Base-by-base conservation (phyloP, 2,329 filamentous ascomycete species). In the Rhynchosporium graminicola region DNA sequence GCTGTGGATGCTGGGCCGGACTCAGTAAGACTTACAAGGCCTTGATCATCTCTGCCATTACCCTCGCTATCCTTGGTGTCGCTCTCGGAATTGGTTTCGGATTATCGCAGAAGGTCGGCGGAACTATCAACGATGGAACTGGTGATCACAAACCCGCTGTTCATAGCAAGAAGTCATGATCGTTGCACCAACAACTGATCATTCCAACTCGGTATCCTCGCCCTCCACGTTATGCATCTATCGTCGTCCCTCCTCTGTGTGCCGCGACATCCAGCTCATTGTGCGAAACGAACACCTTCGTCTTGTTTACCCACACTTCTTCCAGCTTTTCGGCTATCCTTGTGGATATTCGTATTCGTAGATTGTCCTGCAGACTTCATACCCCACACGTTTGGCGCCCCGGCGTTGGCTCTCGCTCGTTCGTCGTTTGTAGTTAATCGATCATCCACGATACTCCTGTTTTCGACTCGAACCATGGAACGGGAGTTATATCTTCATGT, bases 41-140 rank as follows among this genome's bases (percentile, higher is more conserved):
- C 52, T 46, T 64, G n/a, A 60, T 65, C 33, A 57, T 54, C 38
- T 58, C 54, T 15, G 13, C 62, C 6, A 57, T 67, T 45, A 42
- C 65, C 28, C 60, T 67, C 50, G 56, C 62, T 15, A 50, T 67
- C 50, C 31, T 67, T 3, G 66, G 63, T 6, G 43, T 62, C 15
- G 65, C 63, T 28, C 54, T 67, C 13, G 63, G 65, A 47, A 50
- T 67, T 48, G 65, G 65, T 3, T 65, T 67, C 43, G 62, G 63
- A 15, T 59, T 67, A 12, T 59, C 57, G 28, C 57, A 56, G 4
- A 57, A 52, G 28, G 65, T 64, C 31, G 64, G 63, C 20, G 63
- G 63, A 2, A 59, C 48, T 8, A 60, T 63, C 52, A 40, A 48
- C 26, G 51, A 52, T 51, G 62, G 62, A 36, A 58, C 38, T 26